A percentile compares a stretch with the other conserved stretches of the same genome.
These are phyloP conservation scores for Colletotrichum spaethianum DNA, from an alignment of 2,329 filamentous ascomycete species.

Conservation along the genomic window DNA sequence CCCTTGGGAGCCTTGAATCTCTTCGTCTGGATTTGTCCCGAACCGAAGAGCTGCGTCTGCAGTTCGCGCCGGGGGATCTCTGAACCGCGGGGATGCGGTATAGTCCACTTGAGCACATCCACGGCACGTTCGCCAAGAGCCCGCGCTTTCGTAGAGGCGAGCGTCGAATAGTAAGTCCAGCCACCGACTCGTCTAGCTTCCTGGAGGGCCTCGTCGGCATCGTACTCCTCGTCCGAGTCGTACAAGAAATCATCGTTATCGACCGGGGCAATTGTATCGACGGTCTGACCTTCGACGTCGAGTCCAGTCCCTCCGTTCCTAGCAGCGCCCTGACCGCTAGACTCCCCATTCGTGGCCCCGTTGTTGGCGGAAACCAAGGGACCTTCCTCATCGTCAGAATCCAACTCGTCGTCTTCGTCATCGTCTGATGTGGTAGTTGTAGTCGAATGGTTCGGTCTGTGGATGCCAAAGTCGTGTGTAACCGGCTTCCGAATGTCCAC, in stretches of 20 bases:
- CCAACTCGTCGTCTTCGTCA: constrained; percentile 79
- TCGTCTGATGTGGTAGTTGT: constrained; percentile 84
- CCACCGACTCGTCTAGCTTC: constrained; percentile 84
- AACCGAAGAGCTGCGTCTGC: constrained; percentile 67
- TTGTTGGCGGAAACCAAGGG: constrained; percentile 21
- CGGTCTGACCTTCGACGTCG: constrained; percentile 89
- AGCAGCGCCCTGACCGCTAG: constrained; percentile 53
- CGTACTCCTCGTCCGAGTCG: constrained; percentile 89
- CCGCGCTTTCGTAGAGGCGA: constrained; percentile 64
- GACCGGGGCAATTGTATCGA: constrained; percentile 68
- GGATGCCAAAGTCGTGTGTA: constrained; percentile 91
- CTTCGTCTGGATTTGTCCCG: constrained; percentile 68
- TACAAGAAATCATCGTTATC: constrained; percentile 85
- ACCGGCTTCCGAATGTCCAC: constrained; percentile 95
- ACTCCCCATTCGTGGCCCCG: constrained; percentile 50
- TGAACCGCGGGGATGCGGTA: constrained; percentile 69
- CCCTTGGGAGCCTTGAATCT: constrained; percentile 82
- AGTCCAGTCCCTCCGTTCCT: constrained; percentile 55
- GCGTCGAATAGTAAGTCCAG: constrained; percentile 78
- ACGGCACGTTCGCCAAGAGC: constrained; percentile 59
- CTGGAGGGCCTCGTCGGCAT: constrained; percentile 81
- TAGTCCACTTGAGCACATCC: constrained; percentile 62
- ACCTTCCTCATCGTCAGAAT: constrained; percentile 54
- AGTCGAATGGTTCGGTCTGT: constrained; percentile 80
- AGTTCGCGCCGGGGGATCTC: constrained; percentile 71